A percentile compares a stretch with the other conserved stretches of the same genome.
Conservation (phyloP, 495 filamentous ascomycete genomes). For the Podospora fimiseda region DNA sequence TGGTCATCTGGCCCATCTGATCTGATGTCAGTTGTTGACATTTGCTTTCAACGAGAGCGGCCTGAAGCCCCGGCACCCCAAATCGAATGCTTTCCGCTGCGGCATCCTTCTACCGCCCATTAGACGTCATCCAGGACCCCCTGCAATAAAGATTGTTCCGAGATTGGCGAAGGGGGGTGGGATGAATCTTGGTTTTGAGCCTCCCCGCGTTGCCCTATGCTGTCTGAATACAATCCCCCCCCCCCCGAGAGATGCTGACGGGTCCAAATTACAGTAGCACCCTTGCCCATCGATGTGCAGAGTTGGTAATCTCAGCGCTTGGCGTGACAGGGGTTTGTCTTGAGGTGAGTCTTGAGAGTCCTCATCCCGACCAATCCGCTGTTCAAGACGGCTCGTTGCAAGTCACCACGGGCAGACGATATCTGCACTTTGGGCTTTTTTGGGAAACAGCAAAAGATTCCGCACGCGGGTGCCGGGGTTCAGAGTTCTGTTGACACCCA, state of each 20-base stretch:
- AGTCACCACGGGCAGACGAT: slow-evolving; percentile 8
- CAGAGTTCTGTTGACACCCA: neutral
- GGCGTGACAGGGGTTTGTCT: slow-evolving; percentile 25
- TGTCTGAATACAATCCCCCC: slow-evolving; percentile 13
- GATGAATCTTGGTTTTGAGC: neutral
- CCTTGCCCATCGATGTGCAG: slow-evolving; percentile 13
- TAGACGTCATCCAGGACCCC: neutral
- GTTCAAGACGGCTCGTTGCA: slow-evolving; percentile 17
- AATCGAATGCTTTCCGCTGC: neutral
- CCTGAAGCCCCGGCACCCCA: neutral
- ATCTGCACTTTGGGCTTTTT: slow-evolving; percentile 10
- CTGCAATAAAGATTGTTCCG: neutral
- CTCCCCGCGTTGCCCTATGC: slow-evolving; percentile 4
- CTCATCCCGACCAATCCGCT: slow-evolving; percentile 20
- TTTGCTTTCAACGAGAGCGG: neutral
- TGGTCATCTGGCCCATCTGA: neutral
- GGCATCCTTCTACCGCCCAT: neutral
- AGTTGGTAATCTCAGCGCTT: slow-evolving; percentile 24
- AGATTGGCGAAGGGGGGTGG: neutral
- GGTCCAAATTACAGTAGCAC: slow-evolving; percentile 12
- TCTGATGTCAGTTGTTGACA: neutral
- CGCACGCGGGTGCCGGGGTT: neutral
- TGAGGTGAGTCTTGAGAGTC: slow-evolving; percentile 18
- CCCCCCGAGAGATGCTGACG: too few species aligned
- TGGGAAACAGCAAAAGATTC: slow-evolving; percentile 6